phyloP scores from a whole-genome alignment of 371 early-diverging fungal genomes.

The Mucor ambiguus region DNA sequence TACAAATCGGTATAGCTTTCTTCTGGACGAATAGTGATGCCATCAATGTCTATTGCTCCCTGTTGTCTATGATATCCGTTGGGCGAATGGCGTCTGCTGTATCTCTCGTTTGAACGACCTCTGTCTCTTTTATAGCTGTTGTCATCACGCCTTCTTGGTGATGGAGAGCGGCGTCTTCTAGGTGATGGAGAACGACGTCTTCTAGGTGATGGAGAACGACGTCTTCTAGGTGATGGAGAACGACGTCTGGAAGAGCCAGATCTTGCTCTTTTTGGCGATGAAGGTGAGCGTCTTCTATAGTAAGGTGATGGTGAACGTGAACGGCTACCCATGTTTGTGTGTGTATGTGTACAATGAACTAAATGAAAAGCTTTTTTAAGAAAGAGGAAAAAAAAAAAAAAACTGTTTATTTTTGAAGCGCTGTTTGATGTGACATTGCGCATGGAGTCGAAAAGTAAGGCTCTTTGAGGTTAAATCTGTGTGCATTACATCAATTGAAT shows the following conservation, averaged over 20 bases:
- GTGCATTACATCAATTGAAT: background rate
- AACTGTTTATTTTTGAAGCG: background rate
- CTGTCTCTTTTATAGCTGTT: background rate
- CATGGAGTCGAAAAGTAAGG: too few species aligned
- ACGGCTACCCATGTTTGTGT: background rate
- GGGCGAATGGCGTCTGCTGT: conserved; percentile 3
- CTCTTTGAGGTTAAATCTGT: too few species aligned
- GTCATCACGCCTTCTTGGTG: conserved; percentile 4
- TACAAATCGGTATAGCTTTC: conserved; percentile 21
- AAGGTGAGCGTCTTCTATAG: conserved; percentile 13
- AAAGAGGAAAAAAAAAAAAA: background rate
- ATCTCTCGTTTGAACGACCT: conserved; percentile 2
- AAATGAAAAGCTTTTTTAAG: background rate
- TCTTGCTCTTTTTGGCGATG: background rate
- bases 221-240: conserved; percentile 7
- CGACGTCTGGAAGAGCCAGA: background rate
- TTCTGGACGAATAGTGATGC: conserved; percentile 16
- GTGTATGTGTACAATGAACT: background rate
- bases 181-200: background rate
- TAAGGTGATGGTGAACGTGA: background rate
- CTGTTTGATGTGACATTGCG: background rate
- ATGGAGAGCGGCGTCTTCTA: conserved; percentile 7
- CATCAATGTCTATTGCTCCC: conserved; percentile 11
- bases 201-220: conserved; percentile 4
- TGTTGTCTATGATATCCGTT: background rate